Evolutionary conservation across 441 rosid species (phyloP).

Genomic region (Croton setiger): DNA sequence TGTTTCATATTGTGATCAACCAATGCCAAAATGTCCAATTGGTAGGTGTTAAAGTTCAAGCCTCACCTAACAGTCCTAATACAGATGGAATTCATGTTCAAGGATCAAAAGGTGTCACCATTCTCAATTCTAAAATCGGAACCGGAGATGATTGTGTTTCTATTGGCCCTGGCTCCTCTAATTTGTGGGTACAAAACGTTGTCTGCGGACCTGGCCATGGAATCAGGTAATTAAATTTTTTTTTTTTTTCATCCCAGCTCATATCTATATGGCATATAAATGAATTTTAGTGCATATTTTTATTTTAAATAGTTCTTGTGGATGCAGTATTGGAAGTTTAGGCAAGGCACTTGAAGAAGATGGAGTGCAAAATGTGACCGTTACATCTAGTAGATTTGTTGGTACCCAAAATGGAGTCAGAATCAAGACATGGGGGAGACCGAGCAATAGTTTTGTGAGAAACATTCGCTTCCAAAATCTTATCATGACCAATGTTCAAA

Average conservation of each 20-base stretch:
- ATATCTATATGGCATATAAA: no score
- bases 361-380: slow-evolving; percentile 65
- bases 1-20: slow-evolving; percentile 39
- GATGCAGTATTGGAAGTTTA: slow-evolving; percentile 58
- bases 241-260: no score
- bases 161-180: slow-evolving; percentile 35
- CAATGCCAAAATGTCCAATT: slow-evolving; percentile 42
- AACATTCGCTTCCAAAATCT: slow-evolving; percentile 46
- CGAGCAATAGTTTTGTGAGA: slow-evolving; percentile 46
- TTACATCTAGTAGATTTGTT: slow-evolving; percentile 36
- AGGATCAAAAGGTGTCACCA: slow-evolving; percentile 23
- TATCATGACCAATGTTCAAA: slow-evolving; percentile 53
- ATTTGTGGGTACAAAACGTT: slow-evolving; percentile 28
- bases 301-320: no score
- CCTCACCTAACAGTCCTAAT: slow-evolving; percentile 35
- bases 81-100: slow-evolving; percentile 39
- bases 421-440: slow-evolving; percentile 63
- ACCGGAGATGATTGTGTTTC: slow-evolving; percentile 45
- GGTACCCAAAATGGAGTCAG: slow-evolving; percentile 64
- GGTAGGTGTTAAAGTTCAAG: slow-evolving; percentile 35
- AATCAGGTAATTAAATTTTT: slow-evolving; percentile 12
- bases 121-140: slow-evolving; percentile 25
- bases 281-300: no score
- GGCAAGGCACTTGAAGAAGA: slow-evolving; percentile 45
- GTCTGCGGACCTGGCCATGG: slow-evolving; percentile 33